Evolutionary conservation across 2,329 filamentous ascomycete genomes (phyloP).

Genomic region (Ophiognomonia clavigignenti-juglandacearum): DNA sequence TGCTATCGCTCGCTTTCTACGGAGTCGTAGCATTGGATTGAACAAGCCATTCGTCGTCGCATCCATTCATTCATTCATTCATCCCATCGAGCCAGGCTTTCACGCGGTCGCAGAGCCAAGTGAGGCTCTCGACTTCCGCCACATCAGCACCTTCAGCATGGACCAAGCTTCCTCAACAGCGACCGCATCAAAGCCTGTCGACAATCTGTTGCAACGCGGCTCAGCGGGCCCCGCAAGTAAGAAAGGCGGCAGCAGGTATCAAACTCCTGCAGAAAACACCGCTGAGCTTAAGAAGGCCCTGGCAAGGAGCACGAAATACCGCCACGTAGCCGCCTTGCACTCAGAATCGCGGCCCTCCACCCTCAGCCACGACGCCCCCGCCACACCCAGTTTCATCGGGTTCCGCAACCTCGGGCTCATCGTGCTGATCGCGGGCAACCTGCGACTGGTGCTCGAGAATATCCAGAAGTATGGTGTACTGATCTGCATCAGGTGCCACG

Average conservation of each 20-base stretch:
- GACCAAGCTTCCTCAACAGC: constrained; percentile 12
- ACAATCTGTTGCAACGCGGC: constrained; percentile 5
- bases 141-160: constrained; percentile 5
- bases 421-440: constrained; percentile 84
- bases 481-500: constrained; percentile 86
- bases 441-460: constrained; percentile 94
- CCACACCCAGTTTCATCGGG: constrained; percentile 79
- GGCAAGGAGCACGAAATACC: constrained; percentile 73
- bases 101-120: not conserved
- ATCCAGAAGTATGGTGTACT: constrained; percentile 97
- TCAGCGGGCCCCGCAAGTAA: not conserved
- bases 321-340: constrained; percentile 87
- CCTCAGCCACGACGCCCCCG: constrained; percentile 75
- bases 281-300: constrained; percentile 28
- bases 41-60: not conserved
- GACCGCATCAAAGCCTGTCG: not conserved
- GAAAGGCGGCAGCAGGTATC: constrained; percentile 18
- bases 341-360: constrained; percentile 67
- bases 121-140: constrained; percentile 2
- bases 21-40: not conserved
- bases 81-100: not conserved
- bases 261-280: constrained; percentile 17
- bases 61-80: not conserved
- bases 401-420: constrained; percentile 97
- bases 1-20: not conserved